A percentile compares a stretch with the other conserved stretches of the same genome.
Evolutionary conservation across 2,329 filamentous ascomycete species (phyloP).

Genomic region (Sclerotinia sclerotiorum): DNA sequence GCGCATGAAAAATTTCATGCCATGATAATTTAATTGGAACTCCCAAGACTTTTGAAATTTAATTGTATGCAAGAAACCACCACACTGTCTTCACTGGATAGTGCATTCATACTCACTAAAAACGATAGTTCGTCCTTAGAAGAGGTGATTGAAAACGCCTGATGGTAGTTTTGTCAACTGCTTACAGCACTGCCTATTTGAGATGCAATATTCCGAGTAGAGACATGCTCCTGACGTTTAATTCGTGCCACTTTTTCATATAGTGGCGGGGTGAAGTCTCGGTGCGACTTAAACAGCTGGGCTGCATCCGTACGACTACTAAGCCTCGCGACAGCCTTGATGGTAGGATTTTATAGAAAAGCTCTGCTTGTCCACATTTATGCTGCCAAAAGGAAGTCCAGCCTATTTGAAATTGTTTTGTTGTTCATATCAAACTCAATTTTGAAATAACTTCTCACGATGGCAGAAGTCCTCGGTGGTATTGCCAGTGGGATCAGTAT

Average conservation of each 20-base stretch:
- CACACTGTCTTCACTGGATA: not conserved
- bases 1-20: not conserved
- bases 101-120: not conserved
- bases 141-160: not conserved
- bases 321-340: not conserved
- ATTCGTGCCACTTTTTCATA: not conserved
- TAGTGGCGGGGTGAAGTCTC: not conserved
- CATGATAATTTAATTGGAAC: not conserved
- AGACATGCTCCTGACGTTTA: not conserved
- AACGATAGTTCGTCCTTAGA: not conserved
- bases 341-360: not conserved
- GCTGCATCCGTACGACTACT: not conserved
- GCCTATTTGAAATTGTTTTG: not conserved
- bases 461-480: constrained; percentile 24
- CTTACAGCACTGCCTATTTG: not conserved
- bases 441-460: not conserved
- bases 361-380: not conserved
- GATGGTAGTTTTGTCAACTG: not conserved
- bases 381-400: no score
- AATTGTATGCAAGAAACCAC: not conserved
- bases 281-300: not conserved
- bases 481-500: constrained; percentile 26
- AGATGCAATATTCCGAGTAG: not conserved
- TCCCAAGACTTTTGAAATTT: not conserved
- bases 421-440: not conserved